Conservation (phyloP, 2,329 filamentous ascomycete species). For the Arthrobotrys conoides region DNA sequence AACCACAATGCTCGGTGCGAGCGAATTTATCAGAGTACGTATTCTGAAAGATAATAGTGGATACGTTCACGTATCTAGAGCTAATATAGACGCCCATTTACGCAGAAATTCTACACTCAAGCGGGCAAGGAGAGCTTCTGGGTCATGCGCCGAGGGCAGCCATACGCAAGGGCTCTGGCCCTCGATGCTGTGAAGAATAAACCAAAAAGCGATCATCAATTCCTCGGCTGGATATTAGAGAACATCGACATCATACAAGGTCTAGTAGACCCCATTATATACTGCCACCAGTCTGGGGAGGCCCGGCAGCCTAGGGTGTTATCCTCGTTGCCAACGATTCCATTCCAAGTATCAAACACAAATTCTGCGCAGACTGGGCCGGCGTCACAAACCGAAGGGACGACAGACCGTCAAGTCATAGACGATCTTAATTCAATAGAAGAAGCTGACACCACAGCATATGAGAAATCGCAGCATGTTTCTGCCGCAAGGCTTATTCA, state of each 20-base stretch:
- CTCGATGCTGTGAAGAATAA: not conserved
- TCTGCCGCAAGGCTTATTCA: constrained; percentile 4
- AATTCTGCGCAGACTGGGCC: too few relatives aligned
- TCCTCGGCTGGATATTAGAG: constrained; percentile 1
- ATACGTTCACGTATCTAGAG: not conserved
- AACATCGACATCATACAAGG: constrained; percentile 15
- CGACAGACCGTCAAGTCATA: not conserved
- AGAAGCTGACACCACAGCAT: not conserved
- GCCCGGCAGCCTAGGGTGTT: not conserved
- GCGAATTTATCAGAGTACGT: constrained; percentile 7
- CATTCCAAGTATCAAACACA: not conserved
- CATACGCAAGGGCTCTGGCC: too few relatives aligned
- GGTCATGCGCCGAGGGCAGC: not conserved
- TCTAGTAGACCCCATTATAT: constrained; percentile 21
- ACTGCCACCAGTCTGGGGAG: not conserved
- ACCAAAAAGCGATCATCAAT: not conserved
- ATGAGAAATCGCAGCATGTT: not conserved
- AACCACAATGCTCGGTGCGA: not conserved
- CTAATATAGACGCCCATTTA: not conserved
- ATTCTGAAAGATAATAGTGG: not conserved
- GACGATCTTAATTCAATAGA: not conserved
- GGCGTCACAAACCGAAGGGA: not conserved
- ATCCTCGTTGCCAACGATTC: not conserved
- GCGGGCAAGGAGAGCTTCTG: not conserved
- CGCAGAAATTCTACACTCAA: not conserved